A percentile compares a stretch with the other conserved stretches of the same genome.
Evolutionary conservation across 768 basidiomycete genomes (phyloP).

Genomic region (Agaricus subrufescens): DNA sequence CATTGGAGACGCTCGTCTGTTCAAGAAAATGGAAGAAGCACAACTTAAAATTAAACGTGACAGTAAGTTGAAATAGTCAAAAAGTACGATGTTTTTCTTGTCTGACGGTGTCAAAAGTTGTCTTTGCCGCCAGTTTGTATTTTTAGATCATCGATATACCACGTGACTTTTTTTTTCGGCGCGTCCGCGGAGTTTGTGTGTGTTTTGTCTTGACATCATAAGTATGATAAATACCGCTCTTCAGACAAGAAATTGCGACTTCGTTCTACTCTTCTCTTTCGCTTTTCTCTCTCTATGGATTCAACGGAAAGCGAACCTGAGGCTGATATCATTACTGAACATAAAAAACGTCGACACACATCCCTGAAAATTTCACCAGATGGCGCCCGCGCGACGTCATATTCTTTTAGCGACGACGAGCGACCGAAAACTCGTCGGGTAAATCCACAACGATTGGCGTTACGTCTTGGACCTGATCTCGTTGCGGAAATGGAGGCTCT

Average conservation of each 20-base stretch:
- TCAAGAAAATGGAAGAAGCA: constrained; percentile 97
- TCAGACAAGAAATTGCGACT: not conserved
- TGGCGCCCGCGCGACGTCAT: constrained; percentile 15
- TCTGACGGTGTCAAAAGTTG: constrained; percentile 41
- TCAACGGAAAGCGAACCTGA: not conserved
- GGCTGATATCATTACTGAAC: constrained; percentile 8
- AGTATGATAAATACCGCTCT: not conserved
- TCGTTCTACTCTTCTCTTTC: not conserved
- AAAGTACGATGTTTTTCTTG: not conserved
- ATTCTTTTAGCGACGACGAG: constrained; percentile 24
- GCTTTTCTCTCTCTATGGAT: not conserved
- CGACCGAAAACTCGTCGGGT: constrained; percentile 47
- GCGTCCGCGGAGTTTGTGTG: constrained; percentile 8
- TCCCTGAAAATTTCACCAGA: constrained; percentile 18
- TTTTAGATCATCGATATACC: constrained; percentile 39
- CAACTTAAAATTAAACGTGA: constrained; percentile 94
- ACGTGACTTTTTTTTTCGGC: not conserved
- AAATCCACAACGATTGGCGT: constrained; percentile 67
- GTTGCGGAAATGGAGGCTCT: constrained; percentile 70
- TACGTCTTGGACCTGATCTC: constrained; percentile 59
- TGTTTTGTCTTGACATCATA: constrained; percentile 8
- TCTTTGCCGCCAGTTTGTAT: constrained; percentile 85
- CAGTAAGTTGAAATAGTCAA: constrained; percentile 52
- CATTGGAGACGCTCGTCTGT: constrained; percentile 92
- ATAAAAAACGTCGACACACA: constrained; percentile 17